Percentiles rank a stretch among this genome's conserved stretches.
These are phyloP conservation scores for Camelina laxa DNA, from an alignment of 345 rosid species.

Conservation along the genomic window DNA sequence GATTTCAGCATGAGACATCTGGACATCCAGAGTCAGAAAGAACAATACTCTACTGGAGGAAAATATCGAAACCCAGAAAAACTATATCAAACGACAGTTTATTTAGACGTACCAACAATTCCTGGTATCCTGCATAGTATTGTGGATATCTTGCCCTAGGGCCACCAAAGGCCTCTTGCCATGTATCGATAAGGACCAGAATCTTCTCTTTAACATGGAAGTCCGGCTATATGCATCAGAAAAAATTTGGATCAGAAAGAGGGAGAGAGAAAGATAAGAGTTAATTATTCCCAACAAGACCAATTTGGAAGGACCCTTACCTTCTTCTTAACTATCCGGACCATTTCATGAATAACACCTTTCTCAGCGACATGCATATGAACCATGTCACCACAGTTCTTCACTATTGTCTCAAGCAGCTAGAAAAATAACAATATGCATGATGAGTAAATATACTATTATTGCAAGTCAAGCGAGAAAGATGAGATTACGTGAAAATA, in stretches of 20 bases:
- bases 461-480: slow-evolving; percentile 21
- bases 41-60: slow-evolving; percentile 19
- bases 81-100: slow-evolving; percentile 10
- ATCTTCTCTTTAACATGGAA: slow-evolving; percentile 94
- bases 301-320: slow-evolving; percentile 50
- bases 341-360: slow-evolving; percentile 96
- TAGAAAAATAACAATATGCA: slow-evolving; percentile 44
- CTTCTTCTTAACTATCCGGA: slow-evolving; percentile 88
- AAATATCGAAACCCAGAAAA: not conserved
- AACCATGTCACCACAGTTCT: slow-evolving; percentile 98
- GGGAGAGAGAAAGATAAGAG: slow-evolving; percentile 20
- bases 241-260: slow-evolving; percentile 40
- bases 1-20: slow-evolving; percentile 2
- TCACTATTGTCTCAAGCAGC: slow-evolving; percentile 95
- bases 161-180: slow-evolving; percentile 99
- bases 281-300: slow-evolving; percentile 21
- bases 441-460: slow-evolving; percentile 22
- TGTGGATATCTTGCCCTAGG: slow-evolving; percentile 98
- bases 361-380: slow-evolving; percentile 99
- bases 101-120: slow-evolving; percentile 76
- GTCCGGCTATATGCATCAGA: slow-evolving; percentile 69
- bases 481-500: slow-evolving; percentile 16
- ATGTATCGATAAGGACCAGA: slow-evolving; percentile 80
- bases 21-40: slow-evolving; percentile 25
- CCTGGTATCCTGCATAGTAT: slow-evolving; percentile 95